Conservation (phyloP, 192 early-diverging fungal genomes). For the Oehlia diaphana region DNA sequence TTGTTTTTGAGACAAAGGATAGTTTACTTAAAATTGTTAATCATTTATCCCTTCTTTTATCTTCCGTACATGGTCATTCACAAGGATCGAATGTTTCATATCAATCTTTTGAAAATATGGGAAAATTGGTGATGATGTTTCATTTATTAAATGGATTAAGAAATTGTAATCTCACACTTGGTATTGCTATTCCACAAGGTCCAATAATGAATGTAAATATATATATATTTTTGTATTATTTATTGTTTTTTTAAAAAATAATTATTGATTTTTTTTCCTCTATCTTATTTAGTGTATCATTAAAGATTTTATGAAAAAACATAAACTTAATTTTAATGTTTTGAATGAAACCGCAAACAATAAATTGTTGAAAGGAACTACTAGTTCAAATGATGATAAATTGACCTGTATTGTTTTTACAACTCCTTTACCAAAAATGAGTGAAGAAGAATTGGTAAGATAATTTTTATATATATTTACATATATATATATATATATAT, state of each 20-base stretch:
- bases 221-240: no score
- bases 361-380: neutral
- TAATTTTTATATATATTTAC: neutral
- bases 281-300: neutral
- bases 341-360: neutral
- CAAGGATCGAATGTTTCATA: neutral
- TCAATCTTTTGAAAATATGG: neutral
- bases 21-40: conserved; percentile 10
- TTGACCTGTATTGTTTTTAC: neutral
- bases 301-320: neutral
- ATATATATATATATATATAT: no score
- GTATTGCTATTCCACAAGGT: conserved; percentile 12
- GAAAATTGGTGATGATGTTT: neutral
- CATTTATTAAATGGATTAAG: neutral
- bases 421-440: neutral
- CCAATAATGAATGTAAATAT: conserved; percentile 9
- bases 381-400: neutral
- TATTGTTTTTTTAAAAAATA: no score
- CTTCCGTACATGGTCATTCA: neutral
- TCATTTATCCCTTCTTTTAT: neutral
- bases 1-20: neutral
- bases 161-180: neutral
- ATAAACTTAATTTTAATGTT: neutral
- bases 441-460: neutral
- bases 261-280: neutral